Conservation (phyloP, 208 protist species). For the Endotrypanum monterogeii region DNA sequence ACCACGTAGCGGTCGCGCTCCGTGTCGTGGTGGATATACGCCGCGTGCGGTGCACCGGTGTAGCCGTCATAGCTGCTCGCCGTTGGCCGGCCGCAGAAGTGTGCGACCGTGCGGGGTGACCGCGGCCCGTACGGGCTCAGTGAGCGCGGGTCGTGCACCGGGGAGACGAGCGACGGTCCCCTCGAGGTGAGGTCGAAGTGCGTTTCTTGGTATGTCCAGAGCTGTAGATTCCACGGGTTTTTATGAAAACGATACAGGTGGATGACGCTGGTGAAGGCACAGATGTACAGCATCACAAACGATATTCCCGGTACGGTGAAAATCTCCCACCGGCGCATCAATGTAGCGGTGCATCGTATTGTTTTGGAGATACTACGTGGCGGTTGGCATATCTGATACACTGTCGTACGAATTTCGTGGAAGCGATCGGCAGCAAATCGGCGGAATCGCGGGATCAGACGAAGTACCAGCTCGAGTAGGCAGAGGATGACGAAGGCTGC, state of each 20-base stretch:
- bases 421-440: not conserved
- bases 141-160: conserved; percentile 22
- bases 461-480: conserved; percentile 11
- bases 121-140: conserved; percentile 10
- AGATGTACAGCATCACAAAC: conserved; percentile 7
- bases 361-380: conserved; percentile 2
- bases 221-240: conserved; percentile 10
- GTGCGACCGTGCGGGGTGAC: not conserved
- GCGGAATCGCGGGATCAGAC: not conserved
- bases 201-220: conserved; percentile 22
- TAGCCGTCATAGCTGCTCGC: conserved; percentile 29
- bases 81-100: conserved; percentile 22
- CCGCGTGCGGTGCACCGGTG: conserved; percentile 15
- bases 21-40: conserved; percentile 26
- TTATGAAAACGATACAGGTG: not conserved
- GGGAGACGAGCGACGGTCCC: conserved; percentile 2
- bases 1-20: conserved; percentile 29
- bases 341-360: not conserved
- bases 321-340: conserved; percentile 17
- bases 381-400: not conserved
- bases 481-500: not conserved
- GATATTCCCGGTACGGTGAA: conserved; percentile 11
- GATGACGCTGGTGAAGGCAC: not conserved
- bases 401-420: not conserved
- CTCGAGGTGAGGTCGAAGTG: conserved; percentile 8